phyloP scores from a whole-genome alignment of 2,329 filamentous ascomycete species.

The Westerdykella aurantiaca region DNA sequence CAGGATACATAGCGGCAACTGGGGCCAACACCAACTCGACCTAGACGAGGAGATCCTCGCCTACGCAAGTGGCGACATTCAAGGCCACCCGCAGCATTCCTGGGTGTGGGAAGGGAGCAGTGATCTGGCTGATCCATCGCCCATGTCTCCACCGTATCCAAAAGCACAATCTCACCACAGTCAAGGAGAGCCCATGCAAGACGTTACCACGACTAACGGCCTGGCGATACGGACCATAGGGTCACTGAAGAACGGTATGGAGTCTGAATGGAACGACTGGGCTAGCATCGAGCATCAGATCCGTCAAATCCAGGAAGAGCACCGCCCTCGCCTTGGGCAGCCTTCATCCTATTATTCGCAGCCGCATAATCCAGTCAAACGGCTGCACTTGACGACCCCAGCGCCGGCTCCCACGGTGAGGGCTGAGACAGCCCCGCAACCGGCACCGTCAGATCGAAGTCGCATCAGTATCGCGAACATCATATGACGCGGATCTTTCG shows the following conservation, averaged over 20 bases:
- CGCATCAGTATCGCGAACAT: constrained; percentile 44
- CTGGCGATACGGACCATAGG: background rate
- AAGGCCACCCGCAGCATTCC: constrained; percentile 67
- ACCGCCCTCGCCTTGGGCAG: constrained; percentile 30
- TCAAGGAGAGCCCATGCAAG: constrained; percentile 25
- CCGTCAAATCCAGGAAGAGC: constrained; percentile 45
- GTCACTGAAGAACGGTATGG: constrained; percentile 50
- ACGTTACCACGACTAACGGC: constrained; percentile 16
- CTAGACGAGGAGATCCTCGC: constrained; percentile 82
- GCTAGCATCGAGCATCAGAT: constrained; percentile 62
- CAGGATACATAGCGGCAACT: constrained; percentile 43
- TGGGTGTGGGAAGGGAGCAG: constrained; percentile 69
- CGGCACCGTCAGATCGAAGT: constrained; percentile 30
- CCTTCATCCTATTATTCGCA: constrained; percentile 31
- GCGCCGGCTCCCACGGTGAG: constrained; percentile 12
- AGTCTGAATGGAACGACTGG: constrained; percentile 75
- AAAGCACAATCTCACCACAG: constrained; percentile 5
- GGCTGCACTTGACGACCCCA: constrained; percentile 30
- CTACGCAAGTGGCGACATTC: constrained; percentile 80
- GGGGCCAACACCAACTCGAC: constrained; percentile 42
- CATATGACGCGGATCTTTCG: constrained; percentile 19
- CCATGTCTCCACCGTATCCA: constrained; percentile 6
- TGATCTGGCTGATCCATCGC: constrained; percentile 28
- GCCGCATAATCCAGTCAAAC: constrained; percentile 35
- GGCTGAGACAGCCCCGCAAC: constrained; percentile 16